phyloP scores from a whole-genome alignment of 192 early-diverging fungal species.

The Glomus cerebriforme region DNA sequence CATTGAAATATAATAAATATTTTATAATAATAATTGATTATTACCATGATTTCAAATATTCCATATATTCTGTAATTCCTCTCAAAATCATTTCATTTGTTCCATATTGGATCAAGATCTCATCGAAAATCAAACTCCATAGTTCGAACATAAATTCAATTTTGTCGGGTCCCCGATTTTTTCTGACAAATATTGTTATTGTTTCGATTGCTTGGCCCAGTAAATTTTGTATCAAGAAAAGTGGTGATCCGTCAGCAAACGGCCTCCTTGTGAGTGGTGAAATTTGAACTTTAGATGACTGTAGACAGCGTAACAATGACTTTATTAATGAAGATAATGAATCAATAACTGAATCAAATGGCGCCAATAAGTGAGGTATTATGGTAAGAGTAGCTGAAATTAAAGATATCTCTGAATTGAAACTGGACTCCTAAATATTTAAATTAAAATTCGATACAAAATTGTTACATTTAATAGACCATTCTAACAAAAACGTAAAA shows the following conservation, averaged over 20 bases:
- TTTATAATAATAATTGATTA: background rate
- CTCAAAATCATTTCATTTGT: constrained; percentile 51
- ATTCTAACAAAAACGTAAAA: background rate
- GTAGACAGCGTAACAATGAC: constrained; percentile 16
- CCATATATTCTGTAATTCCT: constrained; percentile 49
- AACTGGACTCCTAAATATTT: constrained; percentile 12
- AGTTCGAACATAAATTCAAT: constrained; percentile 32
- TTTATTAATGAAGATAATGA: constrained; percentile 38
- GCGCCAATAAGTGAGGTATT: constrained; percentile 44
- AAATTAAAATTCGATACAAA: background rate
- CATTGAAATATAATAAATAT: background rate
- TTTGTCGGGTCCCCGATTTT: constrained; percentile 25
- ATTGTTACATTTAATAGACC: no score
- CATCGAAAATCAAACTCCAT: constrained; percentile 45
- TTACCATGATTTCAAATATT: constrained; percentile 32
- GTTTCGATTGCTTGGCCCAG: constrained; percentile 54
- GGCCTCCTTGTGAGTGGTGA: constrained; percentile 36
- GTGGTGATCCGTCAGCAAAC: constrained; percentile 47
- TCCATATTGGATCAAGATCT: constrained; percentile 44
- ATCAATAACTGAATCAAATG: constrained; percentile 33
- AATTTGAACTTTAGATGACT: background rate
- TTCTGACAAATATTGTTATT: constrained; percentile 37
- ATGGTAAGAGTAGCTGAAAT: constrained; percentile 47
- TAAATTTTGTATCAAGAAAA: constrained; percentile 47
- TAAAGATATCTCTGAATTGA: constrained; percentile 41